A percentile compares a stretch with the other conserved stretches of the same genome.
Conservation (phyloP, 1,284 basidiomycete species). For the Malassezia globosa region DNA sequence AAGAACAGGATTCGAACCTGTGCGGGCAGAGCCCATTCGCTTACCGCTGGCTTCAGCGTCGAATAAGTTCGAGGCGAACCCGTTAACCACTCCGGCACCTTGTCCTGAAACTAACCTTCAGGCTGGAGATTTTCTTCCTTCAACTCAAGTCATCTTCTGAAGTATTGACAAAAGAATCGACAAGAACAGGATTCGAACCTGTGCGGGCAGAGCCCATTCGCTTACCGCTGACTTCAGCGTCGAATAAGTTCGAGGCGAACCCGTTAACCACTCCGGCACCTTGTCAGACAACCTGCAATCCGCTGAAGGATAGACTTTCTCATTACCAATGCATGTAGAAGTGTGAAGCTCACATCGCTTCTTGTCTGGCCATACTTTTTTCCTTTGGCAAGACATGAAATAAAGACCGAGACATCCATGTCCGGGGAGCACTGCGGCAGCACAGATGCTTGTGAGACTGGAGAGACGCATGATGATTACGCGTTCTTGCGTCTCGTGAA, state of each 20-base stretch:
- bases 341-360: too few relatives aligned
- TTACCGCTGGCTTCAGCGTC: conserved; percentile 12
- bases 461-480: not conserved
- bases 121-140: too few relatives aligned
- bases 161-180: conserved; percentile 15
- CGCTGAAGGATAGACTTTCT: too few relatives aligned
- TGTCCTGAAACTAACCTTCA: not conserved
- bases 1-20: conserved; percentile 22
- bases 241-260: conserved; percentile 18
- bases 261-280: conserved; percentile 22
- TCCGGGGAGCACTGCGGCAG: not conserved
- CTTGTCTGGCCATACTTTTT: too few relatives aligned
- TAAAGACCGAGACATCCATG: too few relatives aligned
- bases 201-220: conserved; percentile 21
- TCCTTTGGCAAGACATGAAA: too few relatives aligned
- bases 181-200: conserved; percentile 22
- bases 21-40: conserved; percentile 21
- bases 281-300: conserved; percentile 5
- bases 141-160: too few relatives aligned
- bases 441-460: not conserved
- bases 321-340: too few relatives aligned
- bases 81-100: conserved; percentile 22
- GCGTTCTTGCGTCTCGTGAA: conserved; percentile 22
- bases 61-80: conserved; percentile 18
- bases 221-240: conserved; percentile 15